Evolutionary conservation across 2,329 filamentous ascomycete species (phyloP), one percentile per base, ranked within the genome.

Genomic region (Mycosphaerelloides madeirae): DNA sequence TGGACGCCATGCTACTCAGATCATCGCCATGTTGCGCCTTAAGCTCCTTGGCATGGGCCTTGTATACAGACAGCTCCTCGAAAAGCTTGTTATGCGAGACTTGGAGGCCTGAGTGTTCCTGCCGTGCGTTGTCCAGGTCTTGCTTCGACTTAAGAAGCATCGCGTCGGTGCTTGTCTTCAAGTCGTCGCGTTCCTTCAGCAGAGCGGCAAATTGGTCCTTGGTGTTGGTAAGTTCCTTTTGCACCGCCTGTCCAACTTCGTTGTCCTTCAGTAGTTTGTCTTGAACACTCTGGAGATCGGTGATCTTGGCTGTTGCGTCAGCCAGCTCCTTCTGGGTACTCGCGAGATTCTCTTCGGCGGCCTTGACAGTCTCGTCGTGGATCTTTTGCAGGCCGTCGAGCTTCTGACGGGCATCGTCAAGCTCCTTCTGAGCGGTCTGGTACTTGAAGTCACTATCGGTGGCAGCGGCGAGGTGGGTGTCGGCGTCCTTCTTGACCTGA

Each of bases 21-120:
- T 45, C 36, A 11, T 29, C 19, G 19, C 37, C 22, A 29, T 44
- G 35, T 11, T 31, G 28, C 3, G 18, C 25, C 31, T 43, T 39
- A 18, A 41, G 36, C 13, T 22, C 35, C 36, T 45, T 35, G 29
- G 41, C 41, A 35, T 35, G 33, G 18, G 38, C 37, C 41, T 50
- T 50, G 33, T 47, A 35, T 16, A 44, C 49, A 38, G 46, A 43
- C 8, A 51, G 44, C 46, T 54, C 51, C 40, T 54, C 51, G 44
- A 54, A 54, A 18, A 44, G 49, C 48, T 48, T 51, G 51, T 54
- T 54, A 49, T 54, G 51, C 49, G 51, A 50, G 18, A 54, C 47
- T 39, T 50, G 49, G 29, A 54, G 48, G 33, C 45, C 41, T 29
- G 47, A 47, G 38, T 53, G 50, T 28, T 50, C 45, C 35, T 52